Evolutionary conservation across 345 rosid species (phyloP), one percentile per base, ranked within the genome.

Genomic region (Eucalyptus polybractea): DNA sequence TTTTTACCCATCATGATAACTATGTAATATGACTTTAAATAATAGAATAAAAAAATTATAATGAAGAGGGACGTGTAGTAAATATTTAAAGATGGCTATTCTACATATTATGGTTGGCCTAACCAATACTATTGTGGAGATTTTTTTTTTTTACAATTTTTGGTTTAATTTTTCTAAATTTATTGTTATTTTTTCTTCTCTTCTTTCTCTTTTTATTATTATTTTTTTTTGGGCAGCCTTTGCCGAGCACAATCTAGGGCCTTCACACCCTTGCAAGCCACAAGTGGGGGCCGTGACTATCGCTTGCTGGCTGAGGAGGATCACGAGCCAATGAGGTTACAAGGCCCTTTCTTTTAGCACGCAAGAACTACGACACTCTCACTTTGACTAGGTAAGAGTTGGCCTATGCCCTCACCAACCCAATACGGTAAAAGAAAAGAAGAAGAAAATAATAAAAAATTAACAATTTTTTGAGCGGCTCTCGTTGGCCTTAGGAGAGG

Each of bases 161-260:
- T 60, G n/a, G 31, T 24, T 56, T 25, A 60, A 10, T 25, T 25
- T 25, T 60, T 12, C 29, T 60, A 27, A 27, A 6, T 60, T 12
- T 27, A 5, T 27, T 27, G 12, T 13, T 62, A 27, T 60, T 62
- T 29, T 60, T 60, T 29, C 69, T 62, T 62, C 8, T 62, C 13
- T 62, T 27, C 31, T 62, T 62, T 62, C n/a, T 29, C 2, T 62
- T 27, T 3, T 60, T 27, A 10, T 25, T 50, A 50, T 50, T 50
- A 13, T 49, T 49, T 0, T 21, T 8, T 56, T 22, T 10, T 56
- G 5, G 27, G 7, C 4, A 58, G 7, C 15, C 15, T 12, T 12
- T 1, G 3, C 2, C 0, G 1, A 1, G n/a, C 67, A 58, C 1
- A 6, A 6, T 6, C 7, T 3, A 58, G 15, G n/a, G n/a, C 65